Conservation (phyloP, 306 rosid species). For the Quercus agrifolia region DNA sequence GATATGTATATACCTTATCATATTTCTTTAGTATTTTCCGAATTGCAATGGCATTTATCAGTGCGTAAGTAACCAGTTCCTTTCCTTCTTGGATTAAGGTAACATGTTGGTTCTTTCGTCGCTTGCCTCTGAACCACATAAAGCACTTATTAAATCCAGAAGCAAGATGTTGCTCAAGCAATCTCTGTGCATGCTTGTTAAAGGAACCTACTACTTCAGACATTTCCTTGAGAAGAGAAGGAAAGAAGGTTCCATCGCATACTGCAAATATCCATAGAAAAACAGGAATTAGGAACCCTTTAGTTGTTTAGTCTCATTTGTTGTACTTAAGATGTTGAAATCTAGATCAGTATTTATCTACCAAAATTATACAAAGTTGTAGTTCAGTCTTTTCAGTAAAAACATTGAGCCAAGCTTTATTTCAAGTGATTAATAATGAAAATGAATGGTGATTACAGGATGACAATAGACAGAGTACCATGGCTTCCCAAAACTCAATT, state of each 20-base stretch:
- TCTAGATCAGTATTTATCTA: too few relatives aligned
- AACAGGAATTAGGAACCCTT: neutral
- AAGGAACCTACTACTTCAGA: constrained; percentile 71
- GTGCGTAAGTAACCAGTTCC: constrained; percentile 76
- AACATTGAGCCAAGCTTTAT: neutral
- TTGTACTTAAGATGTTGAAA: too few relatives aligned
- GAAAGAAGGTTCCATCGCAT: constrained; percentile 90
- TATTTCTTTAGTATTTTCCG: constrained; percentile 82
- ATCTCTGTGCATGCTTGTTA: constrained; percentile 68
- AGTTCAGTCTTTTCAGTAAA: neutral
- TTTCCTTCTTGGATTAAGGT: constrained; percentile 68
- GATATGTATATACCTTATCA: constrained; percentile 56
- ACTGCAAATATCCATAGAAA: constrained; percentile 34
- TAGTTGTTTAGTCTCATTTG: too few relatives aligned
- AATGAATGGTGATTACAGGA: neutral
- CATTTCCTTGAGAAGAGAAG: constrained; percentile 85
- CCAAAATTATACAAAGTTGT: too few relatives aligned
- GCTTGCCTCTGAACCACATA: constrained; percentile 62
- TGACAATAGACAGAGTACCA: neutral
- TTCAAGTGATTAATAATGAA: too few relatives aligned
- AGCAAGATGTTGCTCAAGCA: constrained; percentile 77
- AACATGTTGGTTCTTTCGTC: constrained; percentile 29
- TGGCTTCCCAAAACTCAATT: neutral
- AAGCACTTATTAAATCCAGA: constrained; percentile 74
- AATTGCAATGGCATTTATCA: constrained; percentile 75